Evolutionary conservation across 2,329 filamentous ascomycete species (phyloP).

Genomic region (Pezicula carpinea): DNA sequence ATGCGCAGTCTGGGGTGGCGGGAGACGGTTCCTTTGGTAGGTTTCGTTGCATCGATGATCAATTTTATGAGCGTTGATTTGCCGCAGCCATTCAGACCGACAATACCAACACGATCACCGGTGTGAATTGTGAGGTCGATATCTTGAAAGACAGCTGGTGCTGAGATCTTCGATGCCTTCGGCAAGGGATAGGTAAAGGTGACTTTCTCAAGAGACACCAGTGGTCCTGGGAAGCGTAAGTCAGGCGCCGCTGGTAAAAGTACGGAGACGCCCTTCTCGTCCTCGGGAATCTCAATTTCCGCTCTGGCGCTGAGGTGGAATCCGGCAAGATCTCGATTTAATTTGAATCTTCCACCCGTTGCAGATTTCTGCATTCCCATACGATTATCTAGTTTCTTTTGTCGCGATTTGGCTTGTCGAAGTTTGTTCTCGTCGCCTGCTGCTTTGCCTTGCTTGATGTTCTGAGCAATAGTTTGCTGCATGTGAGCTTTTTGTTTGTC

Average conservation of each 20-base stretch:
- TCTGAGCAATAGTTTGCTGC: slow-evolving; percentile 70
- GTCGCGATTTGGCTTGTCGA: slow-evolving; percentile 76
- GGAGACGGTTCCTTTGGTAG: slow-evolving; percentile 57
- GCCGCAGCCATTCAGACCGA: slow-evolving; percentile 76
- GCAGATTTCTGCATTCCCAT: slow-evolving; percentile 72
- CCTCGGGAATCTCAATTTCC: slow-evolving; percentile 67
- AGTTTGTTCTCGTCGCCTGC: slow-evolving; percentile 82
- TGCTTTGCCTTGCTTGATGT: slow-evolving; percentile 69
- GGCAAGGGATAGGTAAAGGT: slow-evolving; percentile 56
- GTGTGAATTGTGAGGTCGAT: slow-evolving; percentile 65
- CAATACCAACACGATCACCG: slow-evolving; percentile 69
- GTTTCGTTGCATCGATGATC: slow-evolving; percentile 55
- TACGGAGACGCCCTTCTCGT: slow-evolving; percentile 54
- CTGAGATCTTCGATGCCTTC: slow-evolving; percentile 12
- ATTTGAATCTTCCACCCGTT: slow-evolving; percentile 72
- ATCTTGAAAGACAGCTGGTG: slow-evolving; percentile 50
- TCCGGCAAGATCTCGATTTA: slow-evolving; percentile 68
- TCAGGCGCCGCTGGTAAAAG: slow-evolving; percentile 60
- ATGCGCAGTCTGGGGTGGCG: slow-evolving; percentile 65
- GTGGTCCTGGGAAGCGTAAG: slow-evolving; percentile 67
- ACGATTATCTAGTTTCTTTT: slow-evolving; percentile 79
- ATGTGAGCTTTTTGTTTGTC: slow-evolving; percentile 78
- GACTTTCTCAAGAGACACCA: slow-evolving; percentile 68
- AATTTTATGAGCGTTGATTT: slow-evolving; percentile 76
- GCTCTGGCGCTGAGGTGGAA: slow-evolving; percentile 53